Evolutionary conservation across 1,284 basidiomycete species (phyloP).

Genomic region (Polyporus tsugae): DNA sequence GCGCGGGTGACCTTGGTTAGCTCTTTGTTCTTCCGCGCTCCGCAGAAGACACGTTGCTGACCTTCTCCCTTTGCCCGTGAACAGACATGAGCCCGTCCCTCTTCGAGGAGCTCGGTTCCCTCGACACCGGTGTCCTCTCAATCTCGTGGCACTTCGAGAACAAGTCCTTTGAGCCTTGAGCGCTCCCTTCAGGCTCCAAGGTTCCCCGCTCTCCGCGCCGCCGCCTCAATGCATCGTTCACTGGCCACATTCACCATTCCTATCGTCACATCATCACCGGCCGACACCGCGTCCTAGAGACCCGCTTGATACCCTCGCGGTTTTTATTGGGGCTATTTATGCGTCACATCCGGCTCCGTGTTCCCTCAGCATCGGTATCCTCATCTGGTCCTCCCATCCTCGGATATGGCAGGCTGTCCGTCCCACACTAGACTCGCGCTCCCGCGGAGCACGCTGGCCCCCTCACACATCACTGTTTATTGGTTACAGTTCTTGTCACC

Average conservation of each 20-base stretch:
- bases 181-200: conserved; percentile 7
- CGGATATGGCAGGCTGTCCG: conserved; percentile 24
- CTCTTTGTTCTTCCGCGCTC: conserved; percentile 9
- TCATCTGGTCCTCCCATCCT: conserved; percentile 26
- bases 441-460: conserved; percentile 22
- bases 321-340: conserved; percentile 33
- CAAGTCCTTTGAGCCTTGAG: conserved; percentile 32
- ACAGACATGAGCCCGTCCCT: conserved; percentile 43
- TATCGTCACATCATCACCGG: not conserved
- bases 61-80: not conserved
- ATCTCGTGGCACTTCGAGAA: conserved; percentile 42
- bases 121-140: conserved; percentile 40
- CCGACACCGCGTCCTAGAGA: not conserved
- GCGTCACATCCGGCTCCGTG: conserved; percentile 3
- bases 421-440: conserved; percentile 23
- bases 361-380: conserved; percentile 4
- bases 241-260: not conserved
- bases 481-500: not conserved
- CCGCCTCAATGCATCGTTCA: conserved; percentile 7
- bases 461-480: conserved; percentile 9
- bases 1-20: conserved; percentile 45
- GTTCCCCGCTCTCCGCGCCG: conserved; percentile 5
- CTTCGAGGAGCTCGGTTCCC: conserved; percentile 39
- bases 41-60: conserved; percentile 13
- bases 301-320: conserved; percentile 9